Evolutionary conservation across 768 basidiomycete genomes (phyloP), one percentile per base, ranked within the genome.

Genomic region (Holtermannia corniformis): DNA sequence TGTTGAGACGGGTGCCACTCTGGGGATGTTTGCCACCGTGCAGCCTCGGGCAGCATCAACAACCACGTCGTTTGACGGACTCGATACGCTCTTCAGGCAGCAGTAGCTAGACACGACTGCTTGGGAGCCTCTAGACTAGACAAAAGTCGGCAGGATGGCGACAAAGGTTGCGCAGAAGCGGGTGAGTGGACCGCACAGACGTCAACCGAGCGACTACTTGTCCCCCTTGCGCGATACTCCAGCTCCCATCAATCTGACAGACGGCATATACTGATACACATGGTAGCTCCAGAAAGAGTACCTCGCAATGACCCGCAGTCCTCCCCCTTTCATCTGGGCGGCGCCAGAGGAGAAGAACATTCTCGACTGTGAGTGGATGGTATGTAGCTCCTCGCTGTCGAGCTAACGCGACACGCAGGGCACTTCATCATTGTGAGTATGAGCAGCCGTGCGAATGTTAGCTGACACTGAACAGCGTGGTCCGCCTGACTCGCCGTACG

Each of bases 281-380:
- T 25, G 27, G 11, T 27, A 66, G 64, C 62, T 66, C 41, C 57
- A 58, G 22, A 68, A 68, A 74, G 92, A 96, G 77, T 91, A 85
- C 74, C 81, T 86, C 63, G 76, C 80, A 46, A 93, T 96, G 87
- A 89, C 93, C 75, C 85, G 76, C 67, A 84, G 86, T 56, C 89
- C 93, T 13, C 93, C 93, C 1, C 93, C 93, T 55, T 97, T 91
- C 73, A 84, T 96, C 20, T 92, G 87, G 85, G 92, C 93, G 37
- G 80, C 79, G 25, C 93, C 93, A 13, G 91, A 95, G 64, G 93
- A 97, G 80, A 91, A 91, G 82, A 93, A 96, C 72, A 92, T 96
- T 63, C 73, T 96, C 47, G 90, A 81, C 51, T 96, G 91, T 95
- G 70, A 74, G 90, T 78, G 16, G n/a, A 14, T 45, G 3, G 26